Base-by-base conservation (phyloP, 345 rosid genomes). In the Nasturtium officinale region DNA sequence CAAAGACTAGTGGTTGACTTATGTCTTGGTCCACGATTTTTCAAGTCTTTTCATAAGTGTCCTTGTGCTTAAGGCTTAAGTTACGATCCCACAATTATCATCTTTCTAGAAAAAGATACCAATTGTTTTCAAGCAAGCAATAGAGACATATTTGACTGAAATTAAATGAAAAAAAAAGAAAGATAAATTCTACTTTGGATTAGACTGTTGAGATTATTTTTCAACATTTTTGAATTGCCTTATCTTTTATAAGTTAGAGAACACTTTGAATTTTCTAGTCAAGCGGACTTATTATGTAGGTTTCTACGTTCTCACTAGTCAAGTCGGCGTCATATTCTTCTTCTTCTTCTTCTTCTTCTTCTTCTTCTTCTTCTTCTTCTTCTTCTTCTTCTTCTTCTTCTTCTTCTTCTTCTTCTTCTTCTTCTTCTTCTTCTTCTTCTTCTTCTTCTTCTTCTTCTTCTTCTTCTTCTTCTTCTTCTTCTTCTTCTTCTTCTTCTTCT, bases 1-100 rank as follows among this genome's bases (percentile, higher is more conserved):
- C 25, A 71, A 58, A 30, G 80, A 77, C 80, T 45, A 23, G 62
- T 65, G 57, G 68, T 71, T 77, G 80, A 77, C 80, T 65, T 71
- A 23, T 64, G 61, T 77, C 70, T 71, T 71, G 72, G 79, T 69
- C 79, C 69, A 40, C 74, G 63, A 2, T 48, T 37, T 63, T 18
- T 8, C 0, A 65, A 33, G 62, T 54, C 33, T 45, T 75, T 35
- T 32, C 15, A 30, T 10, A 52, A 61, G 74, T 76, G 75, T 61
- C 8, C 32, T 53, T 30, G 32, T 69, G 58, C 70, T 61, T 20
- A 17, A 46, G 33, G 64, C 46, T 46, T 70, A 61, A 53, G 65
- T 61, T 66, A 66, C 43, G 66, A 16, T 29, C 67, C 69, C 43
- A 66, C 59, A 40, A 16, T n/a, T 45, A 45, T 1, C 21, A 45